Base-by-base conservation (phyloP, 768 basidiomycete species). In the Mycena pura region DNA sequence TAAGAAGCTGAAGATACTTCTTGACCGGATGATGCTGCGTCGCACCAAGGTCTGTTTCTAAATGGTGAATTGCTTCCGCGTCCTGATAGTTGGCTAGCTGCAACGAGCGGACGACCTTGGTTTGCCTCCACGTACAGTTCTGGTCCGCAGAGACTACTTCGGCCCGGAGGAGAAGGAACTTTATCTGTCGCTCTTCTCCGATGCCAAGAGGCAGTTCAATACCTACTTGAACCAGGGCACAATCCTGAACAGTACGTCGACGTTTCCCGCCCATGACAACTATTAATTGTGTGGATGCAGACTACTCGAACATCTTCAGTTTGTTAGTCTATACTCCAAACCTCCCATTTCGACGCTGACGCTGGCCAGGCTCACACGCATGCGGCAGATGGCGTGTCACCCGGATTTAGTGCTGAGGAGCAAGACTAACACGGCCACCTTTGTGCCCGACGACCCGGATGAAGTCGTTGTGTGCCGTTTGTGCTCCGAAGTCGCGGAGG, bases 401-500 rank as follows among this genome's bases (percentile, higher is more conserved):
- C 96, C 96, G 6, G 96, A 98, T 73, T 84, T 99, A 31, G 96
- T 99, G 14, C 80, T 98, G 19, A 85, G 91, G 49, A 92, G 90
- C 79, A 95, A 90, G 78, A 90, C 82, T 22, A 94, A 92, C 57
- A 83, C 86, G 1, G 79, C 79, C 11, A 78, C 81, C 44, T 92
- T 93, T 68, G 72, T 80, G 7, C 72, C 73, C 27, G 84, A 87
- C 19, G 84, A 89, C 28, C 71, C 80, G 6, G 84, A 82, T 11
- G 93, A 96, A 72, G 89, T 89, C 3, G 90, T 92, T 0, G 85
- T 98, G 8, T 99, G 97, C 71, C 84, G 97, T 54, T 77, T 99
- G n/a, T 99, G 97, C 76, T 93, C 95, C 68, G 97, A 99, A 67
- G 82, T 97, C 38, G 96, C 94, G 0, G 97, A 99, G 76, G 97